Conservation (phyloP, 2,329 filamentous ascomycete genomes). For the Incumbomyces delicatus region DNA sequence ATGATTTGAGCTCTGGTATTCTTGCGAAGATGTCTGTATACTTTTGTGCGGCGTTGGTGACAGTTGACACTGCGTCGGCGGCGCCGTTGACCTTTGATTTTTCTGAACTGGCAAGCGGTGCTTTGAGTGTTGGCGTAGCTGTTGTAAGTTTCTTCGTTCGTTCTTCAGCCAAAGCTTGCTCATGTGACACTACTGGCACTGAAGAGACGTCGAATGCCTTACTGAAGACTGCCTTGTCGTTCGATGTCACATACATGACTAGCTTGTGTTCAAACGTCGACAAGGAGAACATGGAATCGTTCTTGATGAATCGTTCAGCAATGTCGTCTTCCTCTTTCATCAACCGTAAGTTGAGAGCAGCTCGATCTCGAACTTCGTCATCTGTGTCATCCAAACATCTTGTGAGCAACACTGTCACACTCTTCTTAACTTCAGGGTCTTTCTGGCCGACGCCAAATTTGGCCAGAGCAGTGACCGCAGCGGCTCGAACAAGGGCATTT, state of each 20-base stretch:
- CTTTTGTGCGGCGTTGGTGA: slow-evolving; percentile 72
- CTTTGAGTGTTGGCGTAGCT: slow-evolving; percentile 85
- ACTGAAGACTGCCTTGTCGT: slow-evolving; percentile 75
- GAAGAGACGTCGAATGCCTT: slow-evolving; percentile 80
- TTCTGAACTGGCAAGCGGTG: slow-evolving; percentile 67
- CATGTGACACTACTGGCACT: slow-evolving; percentile 86
- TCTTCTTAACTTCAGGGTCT: slow-evolving; percentile 92
- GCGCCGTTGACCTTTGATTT: slow-evolving; percentile 60
- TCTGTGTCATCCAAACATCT: slow-evolving; percentile 94
- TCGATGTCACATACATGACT: slow-evolving; percentile 92
- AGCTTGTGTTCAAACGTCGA: slow-evolving; percentile 94
- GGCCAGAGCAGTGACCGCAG: slow-evolving; percentile 86
- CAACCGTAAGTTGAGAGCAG: slow-evolving; percentile 79
- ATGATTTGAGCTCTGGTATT: slow-evolving; percentile 84
- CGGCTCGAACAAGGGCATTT: slow-evolving; percentile 89
- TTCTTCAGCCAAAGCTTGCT: slow-evolving; percentile 93
- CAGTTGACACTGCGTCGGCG: slow-evolving; percentile 65
- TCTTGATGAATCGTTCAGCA: slow-evolving; percentile 82
- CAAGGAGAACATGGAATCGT: slow-evolving; percentile 91
- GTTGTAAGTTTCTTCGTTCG: slow-evolving; percentile 94
- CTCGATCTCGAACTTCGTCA: slow-evolving; percentile 93
- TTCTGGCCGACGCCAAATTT: slow-evolving; percentile 97
- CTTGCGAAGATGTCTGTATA: slow-evolving; percentile 78
- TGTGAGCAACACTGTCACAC: slow-evolving; percentile 82
- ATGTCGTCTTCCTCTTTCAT: slow-evolving; percentile 88